Conservation (phyloP, 768 basidiomycete genomes). For the Tulasnella sp. region DNA sequence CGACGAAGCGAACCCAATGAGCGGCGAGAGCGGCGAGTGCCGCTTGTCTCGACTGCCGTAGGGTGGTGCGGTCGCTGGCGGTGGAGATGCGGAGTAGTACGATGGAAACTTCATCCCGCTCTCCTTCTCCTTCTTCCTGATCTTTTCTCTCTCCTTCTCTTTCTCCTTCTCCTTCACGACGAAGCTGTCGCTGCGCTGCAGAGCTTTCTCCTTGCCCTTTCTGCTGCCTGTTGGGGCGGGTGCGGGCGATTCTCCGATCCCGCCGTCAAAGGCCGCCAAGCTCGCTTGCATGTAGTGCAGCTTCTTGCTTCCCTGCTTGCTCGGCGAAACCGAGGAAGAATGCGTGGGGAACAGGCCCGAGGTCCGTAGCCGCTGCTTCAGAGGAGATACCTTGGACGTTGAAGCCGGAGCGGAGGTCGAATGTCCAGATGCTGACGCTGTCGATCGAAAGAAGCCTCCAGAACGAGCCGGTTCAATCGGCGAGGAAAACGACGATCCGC, state of each 20-base stretch:
- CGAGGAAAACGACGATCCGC: constrained; percentile 13
- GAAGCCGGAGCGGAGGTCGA: neutral
- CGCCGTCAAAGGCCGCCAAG: neutral
- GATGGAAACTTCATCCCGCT: neutral
- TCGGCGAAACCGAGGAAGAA: neutral
- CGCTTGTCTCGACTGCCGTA: neutral
- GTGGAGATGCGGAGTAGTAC: neutral
- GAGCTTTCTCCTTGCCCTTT: neutral
- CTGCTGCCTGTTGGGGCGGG: neutral
- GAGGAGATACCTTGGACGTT: neutral
- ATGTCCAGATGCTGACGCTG: neutral
- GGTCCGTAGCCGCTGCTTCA: neutral
- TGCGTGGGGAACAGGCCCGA: neutral
- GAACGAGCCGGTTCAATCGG: neutral
- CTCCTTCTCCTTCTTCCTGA: neutral
- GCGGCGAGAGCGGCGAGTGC: neutral
- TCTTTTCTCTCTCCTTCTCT: constrained; percentile 18
- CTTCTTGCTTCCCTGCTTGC: constrained; percentile 8
- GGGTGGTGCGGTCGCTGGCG: neutral
- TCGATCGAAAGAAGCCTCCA: neutral
- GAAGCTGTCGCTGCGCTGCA: neutral
- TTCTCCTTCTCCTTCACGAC: constrained; percentile 18
- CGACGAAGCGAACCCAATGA: neutral
- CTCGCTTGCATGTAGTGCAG: constrained; percentile 17
- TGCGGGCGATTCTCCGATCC: neutral